phyloP scores from a whole-genome alignment of 2,329 filamentous ascomycete genomes.

The Corinectria fuckeliana region DNA sequence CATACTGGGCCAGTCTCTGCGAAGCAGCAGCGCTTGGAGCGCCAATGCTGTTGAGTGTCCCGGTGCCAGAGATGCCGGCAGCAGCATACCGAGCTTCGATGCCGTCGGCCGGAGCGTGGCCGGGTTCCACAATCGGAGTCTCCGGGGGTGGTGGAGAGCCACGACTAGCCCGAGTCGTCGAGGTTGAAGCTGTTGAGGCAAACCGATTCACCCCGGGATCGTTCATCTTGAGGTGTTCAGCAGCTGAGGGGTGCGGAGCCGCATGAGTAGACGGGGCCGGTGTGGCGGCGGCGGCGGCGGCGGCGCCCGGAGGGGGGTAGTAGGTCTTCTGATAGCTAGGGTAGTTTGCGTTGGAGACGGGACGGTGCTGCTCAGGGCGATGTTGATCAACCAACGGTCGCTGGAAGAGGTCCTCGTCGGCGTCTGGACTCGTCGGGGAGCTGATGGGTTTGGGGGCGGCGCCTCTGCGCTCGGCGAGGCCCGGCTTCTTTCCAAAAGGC shows the following conservation, averaged over 20 bases:
- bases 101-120: slow-evolving; percentile 73
- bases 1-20: slow-evolving; percentile 82
- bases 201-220: slow-evolving; percentile 66
- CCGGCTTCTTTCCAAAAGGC: slow-evolving; percentile 64
- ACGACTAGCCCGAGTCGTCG: slow-evolving; percentile 88
- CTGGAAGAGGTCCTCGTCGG: slow-evolving; percentile 81
- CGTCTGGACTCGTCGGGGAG: slow-evolving; percentile 79
- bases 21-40: slow-evolving; percentile 79
- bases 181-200: slow-evolving; percentile 86
- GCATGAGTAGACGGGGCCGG: slow-evolving; percentile 44
- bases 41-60: slow-evolving; percentile 77
- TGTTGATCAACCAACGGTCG: slow-evolving; percentile 59
- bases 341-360: slow-evolving; percentile 50
- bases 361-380: too few relatives aligned
- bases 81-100: slow-evolving; percentile 93
- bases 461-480: slow-evolving; percentile 81
- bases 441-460: slow-evolving; percentile 83
- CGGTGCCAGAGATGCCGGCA: slow-evolving; percentile 85
- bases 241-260: slow-evolving; percentile 26
- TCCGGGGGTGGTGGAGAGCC: slow-evolving; percentile 95
- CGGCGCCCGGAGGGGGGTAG: slow-evolving; percentile 62
- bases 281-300: slow-evolving; percentile 38
- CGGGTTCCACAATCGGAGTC: slow-evolving; percentile 81
- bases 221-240: slow-evolving; percentile 40
- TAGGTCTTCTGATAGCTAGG: slow-evolving; percentile 64